Evolutionary conservation across 208 protist species (phyloP), one percentile per base, ranked within the genome.

Genomic region (Angomonas ambiguus): DNA sequence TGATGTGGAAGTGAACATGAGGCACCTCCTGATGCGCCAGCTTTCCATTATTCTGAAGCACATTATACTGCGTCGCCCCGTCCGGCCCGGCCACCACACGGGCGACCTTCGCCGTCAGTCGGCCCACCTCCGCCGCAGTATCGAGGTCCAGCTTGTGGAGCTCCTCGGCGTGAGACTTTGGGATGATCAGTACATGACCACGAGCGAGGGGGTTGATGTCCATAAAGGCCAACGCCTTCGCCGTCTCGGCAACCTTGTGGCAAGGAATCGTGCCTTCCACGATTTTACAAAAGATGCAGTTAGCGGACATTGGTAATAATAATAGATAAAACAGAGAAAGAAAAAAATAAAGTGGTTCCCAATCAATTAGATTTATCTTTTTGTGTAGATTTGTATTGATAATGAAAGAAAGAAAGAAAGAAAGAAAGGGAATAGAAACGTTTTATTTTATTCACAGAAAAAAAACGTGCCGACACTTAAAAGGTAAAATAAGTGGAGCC

Each of bases 1-100:
- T 98, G 60, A 98, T 67, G 76, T 98, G 94, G 77, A 97, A 96
- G 87, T 98, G 94, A 34, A 97, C 92, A 68, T 98, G 94, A 30
- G 76, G 74, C 71, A 98, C 94, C 71, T 85, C 87, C 82, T 98
- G 94, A 59, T 96, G 87, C 8, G 94, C 94, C 10, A 95, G 51
- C 20, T 32, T 55, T 34, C 94, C 94, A 65, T 98, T 97, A 74
- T 98, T 98, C 76, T 97, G 92, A 31, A 98, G 82, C 4, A 98
- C 71, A 62, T 98, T 97, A 86, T 97, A 98, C 74, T 93, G 72
- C 53, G 72, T 88, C 20, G 42, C 59, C 4, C 72, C 75, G 13
- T 86, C 77, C 2, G 80, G 71, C 0, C 84, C 85, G 11, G 88
- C 85, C 8, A 93, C 82, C 6, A 78, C 80, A 41, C 85, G 83